Conservation (phyloP, 2,329 filamentous ascomycete genomes). For the Aspergillus sp. region DNA sequence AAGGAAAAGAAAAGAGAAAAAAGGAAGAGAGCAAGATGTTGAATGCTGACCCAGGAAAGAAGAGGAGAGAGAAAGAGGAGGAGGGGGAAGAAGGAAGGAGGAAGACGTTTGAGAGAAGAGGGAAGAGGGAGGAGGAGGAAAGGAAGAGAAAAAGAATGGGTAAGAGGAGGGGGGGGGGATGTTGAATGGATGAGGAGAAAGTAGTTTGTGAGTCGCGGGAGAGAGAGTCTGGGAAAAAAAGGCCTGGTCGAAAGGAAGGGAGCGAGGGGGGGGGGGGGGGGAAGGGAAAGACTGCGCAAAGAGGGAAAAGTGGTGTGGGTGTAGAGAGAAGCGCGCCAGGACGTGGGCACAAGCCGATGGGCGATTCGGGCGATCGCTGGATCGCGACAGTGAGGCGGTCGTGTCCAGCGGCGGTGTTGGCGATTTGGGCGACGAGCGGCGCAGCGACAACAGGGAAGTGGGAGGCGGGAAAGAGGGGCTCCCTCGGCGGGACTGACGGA, state of each 20-base stretch:
- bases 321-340: conserved; percentile 20
- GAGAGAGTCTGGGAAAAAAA: conserved; percentile 13
- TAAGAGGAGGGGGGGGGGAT: conserved; percentile 17
- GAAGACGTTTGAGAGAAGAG: conserved; percentile 22
- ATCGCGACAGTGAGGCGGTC: conserved; percentile 29
- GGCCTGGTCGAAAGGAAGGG: conserved; percentile 23
- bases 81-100: conserved; percentile 16
- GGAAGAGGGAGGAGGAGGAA: conserved; percentile 18
- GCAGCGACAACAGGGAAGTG: conserved; percentile 16
- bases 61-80: conserved; percentile 4
- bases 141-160: conserved; percentile 17
- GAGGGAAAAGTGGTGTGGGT: conserved; percentile 9
- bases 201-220: conserved; percentile 18
- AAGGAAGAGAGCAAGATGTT: conserved; percentile 24
- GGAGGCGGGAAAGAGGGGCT: conserved; percentile 21
- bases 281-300: conserved; percentile 9
- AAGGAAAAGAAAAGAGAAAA: conserved; percentile 25
- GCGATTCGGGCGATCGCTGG: conserved; percentile 25
- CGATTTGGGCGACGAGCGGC: conserved; percentile 18
- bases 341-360: conserved; percentile 26
- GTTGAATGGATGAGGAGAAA: conserved; percentile 26
- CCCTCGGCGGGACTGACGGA: conserved; percentile 22
- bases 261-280: conserved; percentile 21
- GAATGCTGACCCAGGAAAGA: conserved; percentile 15
- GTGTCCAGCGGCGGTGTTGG: conserved; percentile 22